A percentile compares a stretch with the other conserved stretches of the same genome.
Conservation (phyloP, 2,329 filamentous ascomycete genomes). For the Herpotrichia juniperi region DNA sequence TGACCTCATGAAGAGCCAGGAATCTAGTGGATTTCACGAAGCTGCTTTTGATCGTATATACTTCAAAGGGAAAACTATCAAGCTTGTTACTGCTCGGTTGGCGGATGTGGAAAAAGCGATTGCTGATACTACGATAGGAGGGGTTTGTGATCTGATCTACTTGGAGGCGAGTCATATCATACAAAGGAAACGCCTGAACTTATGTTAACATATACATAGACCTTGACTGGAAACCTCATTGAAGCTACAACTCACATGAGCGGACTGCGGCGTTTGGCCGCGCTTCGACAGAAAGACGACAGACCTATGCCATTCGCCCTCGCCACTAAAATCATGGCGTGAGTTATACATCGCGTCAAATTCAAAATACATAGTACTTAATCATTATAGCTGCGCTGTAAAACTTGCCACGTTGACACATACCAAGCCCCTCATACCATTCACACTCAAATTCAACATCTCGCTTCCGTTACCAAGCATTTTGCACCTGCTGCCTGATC, state of each 20-base stretch:
- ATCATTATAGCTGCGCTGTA: not conserved
- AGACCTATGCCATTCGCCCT: not conserved
- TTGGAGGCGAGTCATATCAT: not conserved
- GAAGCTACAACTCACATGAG: not conserved
- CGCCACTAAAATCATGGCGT: not conserved
- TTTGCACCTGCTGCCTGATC: not conserved
- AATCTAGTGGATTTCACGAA: not conserved
- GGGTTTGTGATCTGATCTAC: not conserved
- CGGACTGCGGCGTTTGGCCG: not conserved
- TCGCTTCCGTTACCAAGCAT: not conserved
- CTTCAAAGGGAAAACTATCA: not conserved
- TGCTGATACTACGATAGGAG: not conserved
- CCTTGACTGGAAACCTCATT: not conserved
- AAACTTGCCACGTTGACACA: not conserved
- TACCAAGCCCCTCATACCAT: not conserved
- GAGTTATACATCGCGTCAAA: too few species aligned
- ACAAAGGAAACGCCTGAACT: not conserved
- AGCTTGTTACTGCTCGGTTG: not conserved
- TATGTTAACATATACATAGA: not conserved
- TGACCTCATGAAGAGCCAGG: not conserved
- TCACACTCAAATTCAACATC: not conserved
- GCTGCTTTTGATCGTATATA: not conserved
- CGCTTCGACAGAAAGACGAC: not conserved
- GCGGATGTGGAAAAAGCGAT: not conserved
- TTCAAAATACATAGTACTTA: not conserved